These are phyloP conservation scores for Candida taoyuanica DNA, from an alignment of 805 yeast genomes.

Conservation along the genomic window DNA sequence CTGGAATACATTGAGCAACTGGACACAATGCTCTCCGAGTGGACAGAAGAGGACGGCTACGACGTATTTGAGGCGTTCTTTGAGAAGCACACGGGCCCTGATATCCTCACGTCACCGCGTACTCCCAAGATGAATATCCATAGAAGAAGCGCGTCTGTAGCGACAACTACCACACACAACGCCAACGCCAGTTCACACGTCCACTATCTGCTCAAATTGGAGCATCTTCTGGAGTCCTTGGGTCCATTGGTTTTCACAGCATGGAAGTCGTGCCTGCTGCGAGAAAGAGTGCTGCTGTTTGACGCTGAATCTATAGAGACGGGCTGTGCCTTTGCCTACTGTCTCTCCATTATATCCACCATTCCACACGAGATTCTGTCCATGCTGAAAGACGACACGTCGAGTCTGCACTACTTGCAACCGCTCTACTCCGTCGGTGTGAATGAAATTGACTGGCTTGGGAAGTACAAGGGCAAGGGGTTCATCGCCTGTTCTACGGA, in stretches of 20 bases:
- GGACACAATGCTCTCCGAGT: conserved; percentile 24
- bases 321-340: conserved; percentile 48
- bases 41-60: conserved; percentile 22
- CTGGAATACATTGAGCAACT: conserved; percentile 40
- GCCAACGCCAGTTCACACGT: conserved; percentile 15
- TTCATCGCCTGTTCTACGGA: conserved; percentile 65
- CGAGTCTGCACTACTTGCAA: conserved; percentile 20
- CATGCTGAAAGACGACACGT: conserved; percentile 27
- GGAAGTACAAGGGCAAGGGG: conserved; percentile 25
- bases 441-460: conserved; percentile 44
- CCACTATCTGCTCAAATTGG: conserved; percentile 45
- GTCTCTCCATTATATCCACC: conserved; percentile 55
- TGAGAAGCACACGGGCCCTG: conserved; percentile 14
- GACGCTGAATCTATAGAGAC: conserved; percentile 33
- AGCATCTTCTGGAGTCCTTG: conserved; percentile 41
- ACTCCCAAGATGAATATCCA: conserved; percentile 2
- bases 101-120: conserved; percentile 15
- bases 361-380: conserved; percentile 52
- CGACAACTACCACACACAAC: too few relatives aligned
- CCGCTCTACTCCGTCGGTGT: conserved; percentile 64
- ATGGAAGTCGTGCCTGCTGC: conserved; percentile 57
- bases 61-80: conserved; percentile 24
- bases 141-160: too few relatives aligned
- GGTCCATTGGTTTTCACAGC: conserved; percentile 65
- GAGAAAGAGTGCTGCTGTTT: conserved; percentile 51